Conservation (phyloP, 2,329 filamentous ascomycete genomes). For the Ophiostoma montium region DNA sequence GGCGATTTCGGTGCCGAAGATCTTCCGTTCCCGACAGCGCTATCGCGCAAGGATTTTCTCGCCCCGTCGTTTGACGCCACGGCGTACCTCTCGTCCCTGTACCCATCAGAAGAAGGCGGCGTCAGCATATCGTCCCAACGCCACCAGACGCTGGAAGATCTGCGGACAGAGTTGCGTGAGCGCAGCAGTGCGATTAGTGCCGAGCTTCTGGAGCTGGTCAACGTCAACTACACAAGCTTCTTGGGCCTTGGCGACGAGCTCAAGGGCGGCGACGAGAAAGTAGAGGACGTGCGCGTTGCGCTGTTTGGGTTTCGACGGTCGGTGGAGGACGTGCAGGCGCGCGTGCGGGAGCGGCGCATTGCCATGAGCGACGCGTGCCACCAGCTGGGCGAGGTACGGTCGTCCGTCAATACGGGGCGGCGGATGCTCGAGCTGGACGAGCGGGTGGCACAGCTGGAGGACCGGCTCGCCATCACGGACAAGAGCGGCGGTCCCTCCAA, state of each 20-base stretch:
- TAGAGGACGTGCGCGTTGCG: conserved; percentile 80
- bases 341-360: conserved; percentile 46
- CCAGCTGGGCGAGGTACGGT: conserved; percentile 52
- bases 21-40: conserved; percentile 76
- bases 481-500: neutral
- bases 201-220: conserved; percentile 88
- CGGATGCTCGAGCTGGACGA: conserved; percentile 55
- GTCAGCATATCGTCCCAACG: conserved; percentile 47
- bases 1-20: conserved; percentile 41
- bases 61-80: conserved; percentile 63
- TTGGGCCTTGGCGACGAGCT: conserved; percentile 69
- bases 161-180: conserved; percentile 72
- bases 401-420: conserved; percentile 46
- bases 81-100: conserved; percentile 50
- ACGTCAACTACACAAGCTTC: conserved; percentile 88
- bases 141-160: conserved; percentile 90
- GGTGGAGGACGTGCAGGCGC: conserved; percentile 56
- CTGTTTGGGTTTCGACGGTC: conserved; percentile 75
- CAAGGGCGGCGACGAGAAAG: conserved; percentile 75
- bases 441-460: conserved; percentile 48
- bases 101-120: conserved; percentile 17
- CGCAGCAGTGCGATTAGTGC: conserved; percentile 65
- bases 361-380: conserved; percentile 49
- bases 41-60: conserved; percentile 74
- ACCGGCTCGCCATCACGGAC: conserved; percentile 40